phyloP scores from a whole-genome alignment of 225 moss, liverwort and hornwort genomes.

The Antitrichia curtipendula region DNA sequence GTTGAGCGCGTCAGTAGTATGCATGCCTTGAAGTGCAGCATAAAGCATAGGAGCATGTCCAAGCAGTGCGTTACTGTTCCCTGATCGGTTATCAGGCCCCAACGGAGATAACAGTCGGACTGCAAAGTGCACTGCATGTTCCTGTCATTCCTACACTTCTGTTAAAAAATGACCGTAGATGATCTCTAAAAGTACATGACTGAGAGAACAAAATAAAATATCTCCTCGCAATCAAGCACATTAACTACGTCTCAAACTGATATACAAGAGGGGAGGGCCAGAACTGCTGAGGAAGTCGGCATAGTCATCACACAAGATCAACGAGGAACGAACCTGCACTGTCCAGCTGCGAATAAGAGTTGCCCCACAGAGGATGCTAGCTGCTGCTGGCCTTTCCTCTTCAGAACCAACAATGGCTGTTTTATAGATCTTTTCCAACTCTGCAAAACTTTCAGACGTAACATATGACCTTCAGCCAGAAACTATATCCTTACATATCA shows the following conservation, averaged over 20 bases:
- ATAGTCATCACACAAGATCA: neutral
- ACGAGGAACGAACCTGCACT: slow-evolving; percentile 55
- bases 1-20: slow-evolving; percentile 51
- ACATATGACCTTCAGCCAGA: slow-evolving; percentile 7
- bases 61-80: slow-evolving; percentile 39
- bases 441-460: slow-evolving; percentile 57
- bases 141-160: slow-evolving; percentile 36
- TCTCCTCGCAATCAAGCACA: neutral
- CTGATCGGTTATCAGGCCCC: slow-evolving; percentile 54
- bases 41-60: slow-evolving; percentile 72
- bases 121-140: slow-evolving; percentile 79
- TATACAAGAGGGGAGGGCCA: neutral
- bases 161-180: slow-evolving; percentile 1
- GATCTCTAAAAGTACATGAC: neutral
- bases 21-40: slow-evolving; percentile 64
- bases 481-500: neutral
- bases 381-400: slow-evolving; percentile 83
- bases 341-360: slow-evolving; percentile 85
- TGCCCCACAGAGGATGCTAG: slow-evolving; percentile 86
- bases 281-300: neutral
- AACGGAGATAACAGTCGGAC: slow-evolving; percentile 78
- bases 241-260: neutral
- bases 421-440: slow-evolving; percentile 74
- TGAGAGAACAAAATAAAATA: neutral
- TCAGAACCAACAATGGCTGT: slow-evolving; percentile 70